Base-by-base conservation (phyloP, 1,284 basidiomycete genomes). In the Boletus semigastroideus region DNA sequence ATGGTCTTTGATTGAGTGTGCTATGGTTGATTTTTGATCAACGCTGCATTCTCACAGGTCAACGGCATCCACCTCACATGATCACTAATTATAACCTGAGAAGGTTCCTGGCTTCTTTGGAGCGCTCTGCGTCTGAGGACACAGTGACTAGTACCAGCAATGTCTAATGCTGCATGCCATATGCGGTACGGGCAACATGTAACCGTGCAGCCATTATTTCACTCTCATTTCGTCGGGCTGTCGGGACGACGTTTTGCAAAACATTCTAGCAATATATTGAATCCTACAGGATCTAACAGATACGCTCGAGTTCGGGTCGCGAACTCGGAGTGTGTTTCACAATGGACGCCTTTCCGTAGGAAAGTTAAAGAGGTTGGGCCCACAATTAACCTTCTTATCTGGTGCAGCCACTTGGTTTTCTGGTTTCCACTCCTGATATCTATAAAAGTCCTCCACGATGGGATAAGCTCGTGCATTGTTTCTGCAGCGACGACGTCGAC, bases 1-100 rank as follows among this genome's bases (percentile, higher is more conserved):
- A 1, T 16, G 7, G 14, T 13, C 33, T 34, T 16, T 34, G 14
- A 34, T 8, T 34, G n/a, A 16, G 14, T 9, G 16, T n/a, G 16
- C 16, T 14, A 16, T 33, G 7, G 25, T 7, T 25, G 25, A 25
- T 25, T 2, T 28, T n/a, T 7, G 14, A 16, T 19, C 3, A 28
- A 40, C 34, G 13, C 14, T 30, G 48, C 16, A 6, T 50, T 50
- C 49, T 50, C 36, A 47, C 44, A 33, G 30, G 27, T 39, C 22
- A 41, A 51, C 38, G 42, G 42, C 43, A 40, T 46, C 13, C 14
- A 7, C 25, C 25, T 25, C 13, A 33, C 6, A 16, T 1, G 14
- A 16, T 16, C 33, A 16, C 33, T 16, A 16, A 34, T 34, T 34
- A 16, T 34, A 34, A n/a, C 33, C 16, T 4, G 33, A n/a, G 9